A percentile compares a stretch with the other conserved stretches of the same genome.
phyloP scores from a whole-genome alignment of 495 filamentous ascomycete species.

The Trypethelium eluteriae region DNA sequence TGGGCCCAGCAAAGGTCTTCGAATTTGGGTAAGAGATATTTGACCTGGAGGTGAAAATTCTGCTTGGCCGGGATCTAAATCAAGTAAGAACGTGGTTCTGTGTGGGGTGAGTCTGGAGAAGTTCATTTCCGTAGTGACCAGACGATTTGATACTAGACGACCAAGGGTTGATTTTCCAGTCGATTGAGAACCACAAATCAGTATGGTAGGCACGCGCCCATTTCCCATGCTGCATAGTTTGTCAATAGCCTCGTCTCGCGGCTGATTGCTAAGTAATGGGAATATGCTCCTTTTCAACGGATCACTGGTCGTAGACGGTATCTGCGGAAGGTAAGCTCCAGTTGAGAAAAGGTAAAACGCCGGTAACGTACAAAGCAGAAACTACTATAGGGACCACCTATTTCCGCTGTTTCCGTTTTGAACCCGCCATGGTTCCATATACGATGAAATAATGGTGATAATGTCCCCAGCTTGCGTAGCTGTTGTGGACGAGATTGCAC shows the following conservation, averaged over 20 bases:
- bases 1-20: conserved; percentile 60
- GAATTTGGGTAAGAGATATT: conserved; percentile 60
- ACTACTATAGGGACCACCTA: neutral
- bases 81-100: conserved; percentile 55
- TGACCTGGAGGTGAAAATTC: conserved; percentile 73
- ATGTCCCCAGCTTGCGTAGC: conserved; percentile 49
- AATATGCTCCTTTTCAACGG: neutral
- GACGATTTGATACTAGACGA: conserved; percentile 63
- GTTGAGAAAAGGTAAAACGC: neutral
- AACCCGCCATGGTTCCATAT: conserved; percentile 50
- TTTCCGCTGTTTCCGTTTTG: neutral
- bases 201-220: conserved; percentile 32
- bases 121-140: conserved; percentile 38
- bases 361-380: neutral
- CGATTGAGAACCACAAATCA: conserved; percentile 72
- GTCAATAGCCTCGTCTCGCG: neutral
- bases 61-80: conserved; percentile 78
- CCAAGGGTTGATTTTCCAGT: conserved; percentile 84
- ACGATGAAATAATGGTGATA: conserved; percentile 63
- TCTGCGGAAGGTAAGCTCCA: neutral
- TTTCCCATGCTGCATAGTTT: neutral
- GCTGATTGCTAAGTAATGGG: neutral
- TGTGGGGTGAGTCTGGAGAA: neutral
- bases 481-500: conserved; percentile 47
- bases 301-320: neutral